Conservation (phyloP, 2,329 filamentous ascomycete species). For the Pseudogymnoascus sp. region DNA sequence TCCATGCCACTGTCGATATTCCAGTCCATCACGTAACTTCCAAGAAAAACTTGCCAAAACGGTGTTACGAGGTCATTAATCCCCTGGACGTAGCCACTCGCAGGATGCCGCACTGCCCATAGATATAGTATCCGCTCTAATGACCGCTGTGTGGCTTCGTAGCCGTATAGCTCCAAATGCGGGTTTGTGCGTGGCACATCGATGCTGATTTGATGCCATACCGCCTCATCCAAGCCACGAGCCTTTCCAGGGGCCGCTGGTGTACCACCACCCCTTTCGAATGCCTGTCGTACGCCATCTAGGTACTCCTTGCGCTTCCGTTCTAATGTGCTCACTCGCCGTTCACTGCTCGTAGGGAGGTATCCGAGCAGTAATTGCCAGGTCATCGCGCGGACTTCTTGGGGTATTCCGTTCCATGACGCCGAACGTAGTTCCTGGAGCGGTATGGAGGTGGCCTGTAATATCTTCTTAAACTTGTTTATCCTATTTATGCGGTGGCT, state of each 20-base stretch:
- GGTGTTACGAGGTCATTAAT: constrained; percentile 98
- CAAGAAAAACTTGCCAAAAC: constrained; percentile 96
- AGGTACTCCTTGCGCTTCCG: constrained; percentile 94
- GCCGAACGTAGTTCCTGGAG: constrained; percentile 74
- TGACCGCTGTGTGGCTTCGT: constrained; percentile 90
- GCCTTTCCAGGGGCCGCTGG: constrained; percentile 38
- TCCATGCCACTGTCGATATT: constrained; percentile 95
- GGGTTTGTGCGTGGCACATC: constrained; percentile 95
- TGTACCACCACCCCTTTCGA: constrained; percentile 56
- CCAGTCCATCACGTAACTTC: constrained; percentile 87
- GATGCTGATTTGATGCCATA: constrained; percentile 99
- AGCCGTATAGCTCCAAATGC: constrained; percentile 88
- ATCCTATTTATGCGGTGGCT: constrained; percentile 86
- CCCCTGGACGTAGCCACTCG: constrained; percentile 94
- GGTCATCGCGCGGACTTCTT: constrained; percentile 96
- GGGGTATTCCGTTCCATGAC: constrained; percentile 90
- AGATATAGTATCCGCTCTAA: constrained; percentile 92
- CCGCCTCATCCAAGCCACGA: constrained; percentile 81
- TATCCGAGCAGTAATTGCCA: constrained; percentile 96
- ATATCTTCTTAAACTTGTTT: constrained; percentile 95
- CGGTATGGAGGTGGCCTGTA: constrained; percentile 86
- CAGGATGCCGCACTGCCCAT: constrained; percentile 95
- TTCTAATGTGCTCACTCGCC: constrained; percentile 81
- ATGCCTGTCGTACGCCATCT: constrained; percentile 73
- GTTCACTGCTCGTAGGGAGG: constrained; percentile 90